Base-by-base conservation (phyloP, 495 filamentous ascomycete genomes). In the Zalerion maritima region DNA sequence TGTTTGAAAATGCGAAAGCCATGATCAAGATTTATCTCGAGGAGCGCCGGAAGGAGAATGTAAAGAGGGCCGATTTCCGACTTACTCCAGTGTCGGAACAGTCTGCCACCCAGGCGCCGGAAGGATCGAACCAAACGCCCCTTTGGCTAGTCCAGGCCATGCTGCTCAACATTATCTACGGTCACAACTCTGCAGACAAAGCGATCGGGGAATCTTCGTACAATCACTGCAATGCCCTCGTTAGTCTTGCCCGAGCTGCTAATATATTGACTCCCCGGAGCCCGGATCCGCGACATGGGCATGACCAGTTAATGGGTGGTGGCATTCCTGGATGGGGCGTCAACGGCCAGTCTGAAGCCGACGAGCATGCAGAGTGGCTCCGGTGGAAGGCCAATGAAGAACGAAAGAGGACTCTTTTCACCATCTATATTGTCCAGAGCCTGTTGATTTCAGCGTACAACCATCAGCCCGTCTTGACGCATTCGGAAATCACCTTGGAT, bases 121-220 rank as follows among this genome's bases (percentile, higher is more conserved):
- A 87, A 34, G 69, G 68, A 40, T 65, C 75, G 2, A 62, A 75
- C 24, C 78, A 89, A 40, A 94, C 84, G 8, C 89, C 89, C 2
- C 63, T 94, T 28, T 94, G 89, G 89, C 66, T 97, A 16, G 83
- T 97, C n/a, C 89, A 97, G 46, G 86, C 89, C 1, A 94, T 97
- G 89, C 66, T 97, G 17, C 64, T 97, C 22, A 94, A 93, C 53
- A 81, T 96, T 19, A 78, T 96, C 7, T 97, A 93, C 41, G 91
- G 91, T 6, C 82, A 96, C 41, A 85, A 92, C 39, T 94, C 82
- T 48, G 91, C 81, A 15, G 87, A 97, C 46, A 89, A 87, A 55
- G 72, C 66, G 19, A 77, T 82, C 9, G 81, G 81, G 19, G 83
- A 94, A 48, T 92, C 91, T 40, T 89, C 89, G 2, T 81, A 74